Percentiles rank a stretch among this genome's conserved stretches.
Evolutionary conservation across 2,329 filamentous ascomycete genomes (phyloP).

Genomic region (Westerdykella ornata): DNA sequence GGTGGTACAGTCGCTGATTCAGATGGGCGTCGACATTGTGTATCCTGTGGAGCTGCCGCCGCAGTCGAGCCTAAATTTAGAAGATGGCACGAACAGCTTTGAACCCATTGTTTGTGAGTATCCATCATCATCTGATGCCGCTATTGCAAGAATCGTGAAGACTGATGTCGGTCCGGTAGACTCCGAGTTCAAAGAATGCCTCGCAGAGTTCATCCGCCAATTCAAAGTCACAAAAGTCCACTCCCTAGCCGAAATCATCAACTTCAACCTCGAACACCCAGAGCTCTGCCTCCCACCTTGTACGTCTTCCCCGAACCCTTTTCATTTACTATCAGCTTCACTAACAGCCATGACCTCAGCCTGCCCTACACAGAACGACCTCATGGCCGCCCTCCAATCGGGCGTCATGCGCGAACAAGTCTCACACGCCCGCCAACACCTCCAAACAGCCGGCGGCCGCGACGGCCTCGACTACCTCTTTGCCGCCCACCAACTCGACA

Average conservation of each 20-base stretch:
- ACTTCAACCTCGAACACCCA: conserved; percentile 34
- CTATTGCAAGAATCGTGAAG: neutral
- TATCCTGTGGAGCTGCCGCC: conserved; percentile 30
- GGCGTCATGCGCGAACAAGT: conserved; percentile 19
- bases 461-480: conserved; percentile 32
- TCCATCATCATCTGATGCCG: neutral
- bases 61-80: conserved; percentile 24
- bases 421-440: conserved; percentile 21
- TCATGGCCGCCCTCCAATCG: conserved; percentile 28
- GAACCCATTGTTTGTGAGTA: conserved; percentile 34
- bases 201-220: conserved; percentile 30
- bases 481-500: conserved; percentile 23
- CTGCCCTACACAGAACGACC: conserved; percentile 32
- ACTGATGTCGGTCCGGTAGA: conserved; percentile 17
- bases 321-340: conserved; percentile 2
- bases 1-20: conserved; percentile 31
- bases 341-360: conserved; percentile 7
- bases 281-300: conserved; percentile 30
- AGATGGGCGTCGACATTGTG: conserved; percentile 32
- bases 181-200: conserved; percentile 31
- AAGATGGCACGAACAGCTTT: conserved; percentile 29
- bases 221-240: conserved; percentile 33
- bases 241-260: conserved; percentile 34
- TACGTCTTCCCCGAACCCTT: conserved; percentile 6
- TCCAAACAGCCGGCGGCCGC: conserved; percentile 24